A percentile compares a stretch with the other conserved stretches of the same genome.
Conservation (phyloP, 2,329 filamentous ascomycete genomes). For the Boeremia lycopersici region DNA sequence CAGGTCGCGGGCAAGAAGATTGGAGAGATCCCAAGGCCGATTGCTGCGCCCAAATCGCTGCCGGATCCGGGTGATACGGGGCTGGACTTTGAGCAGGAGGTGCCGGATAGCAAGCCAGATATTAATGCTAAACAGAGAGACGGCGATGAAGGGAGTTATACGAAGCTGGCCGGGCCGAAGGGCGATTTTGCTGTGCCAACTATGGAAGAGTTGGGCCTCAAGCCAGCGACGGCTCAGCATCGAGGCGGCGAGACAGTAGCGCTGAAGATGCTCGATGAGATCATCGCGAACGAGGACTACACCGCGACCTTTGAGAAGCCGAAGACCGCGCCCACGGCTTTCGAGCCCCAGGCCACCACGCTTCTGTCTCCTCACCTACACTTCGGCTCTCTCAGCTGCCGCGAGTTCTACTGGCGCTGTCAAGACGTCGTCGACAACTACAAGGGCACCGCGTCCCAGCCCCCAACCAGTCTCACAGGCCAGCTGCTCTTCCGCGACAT, state of each 20-base stretch:
- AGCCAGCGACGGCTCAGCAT: conserved; percentile 68
- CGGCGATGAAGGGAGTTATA: conserved; percentile 63
- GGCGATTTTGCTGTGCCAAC: conserved; percentile 74
- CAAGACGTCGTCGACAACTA: conserved; percentile 66
- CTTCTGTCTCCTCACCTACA: conserved; percentile 75
- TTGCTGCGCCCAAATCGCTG: conserved; percentile 63
- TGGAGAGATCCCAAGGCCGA: conserved; percentile 65
- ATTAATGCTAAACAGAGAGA: conserved; percentile 64
- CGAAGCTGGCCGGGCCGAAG: conserved; percentile 67
- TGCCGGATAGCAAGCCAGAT: conserved; percentile 60
- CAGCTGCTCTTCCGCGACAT: conserved; percentile 81
- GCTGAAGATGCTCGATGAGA: conserved; percentile 61
- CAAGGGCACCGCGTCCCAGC: conserved; percentile 60
- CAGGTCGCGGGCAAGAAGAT: conserved; percentile 65
- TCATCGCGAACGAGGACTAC: conserved; percentile 68
- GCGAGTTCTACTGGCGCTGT: conserved; percentile 75
- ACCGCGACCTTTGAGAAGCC: conserved; percentile 78
- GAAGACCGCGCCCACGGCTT: conserved; percentile 74
- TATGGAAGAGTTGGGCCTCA: conserved; percentile 69
- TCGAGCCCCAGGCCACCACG: conserved; percentile 74
- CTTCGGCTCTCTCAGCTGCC: conserved; percentile 73
- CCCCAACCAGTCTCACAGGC: conserved; percentile 72
- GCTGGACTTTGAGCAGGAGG: conserved; percentile 63
- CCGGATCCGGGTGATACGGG: conserved; percentile 70
- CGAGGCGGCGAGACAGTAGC: conserved; percentile 73